A percentile compares a stretch with the other conserved stretches of the same genome.
Conservation (phyloP, 257 asterid species). For the Solanum appendiculatum region DNA sequence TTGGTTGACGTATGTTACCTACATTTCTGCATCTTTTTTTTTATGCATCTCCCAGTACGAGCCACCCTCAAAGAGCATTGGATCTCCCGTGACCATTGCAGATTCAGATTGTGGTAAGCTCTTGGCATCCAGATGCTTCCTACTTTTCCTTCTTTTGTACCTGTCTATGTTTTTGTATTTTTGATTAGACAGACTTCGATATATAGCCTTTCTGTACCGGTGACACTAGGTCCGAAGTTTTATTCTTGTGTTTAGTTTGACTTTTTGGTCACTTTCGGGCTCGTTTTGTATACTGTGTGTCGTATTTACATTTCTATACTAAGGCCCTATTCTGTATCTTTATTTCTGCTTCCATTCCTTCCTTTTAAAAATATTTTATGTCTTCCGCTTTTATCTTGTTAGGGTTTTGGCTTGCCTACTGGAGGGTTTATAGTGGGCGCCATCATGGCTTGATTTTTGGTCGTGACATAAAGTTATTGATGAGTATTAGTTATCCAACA, state of each 20-base stretch:
- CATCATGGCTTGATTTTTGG: too few relatives aligned
- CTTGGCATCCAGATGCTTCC: neutral
- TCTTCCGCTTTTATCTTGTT: too few relatives aligned
- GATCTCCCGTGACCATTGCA: neutral
- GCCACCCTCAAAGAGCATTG: neutral
- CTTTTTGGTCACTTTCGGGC: too few relatives aligned
- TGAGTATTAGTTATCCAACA: too few relatives aligned
- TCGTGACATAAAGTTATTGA: too few relatives aligned
- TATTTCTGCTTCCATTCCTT: too few relatives aligned
- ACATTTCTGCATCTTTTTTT: neutral
- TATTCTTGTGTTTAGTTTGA: neutral
- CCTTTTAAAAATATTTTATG: too few relatives aligned
- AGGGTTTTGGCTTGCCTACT: too few relatives aligned
- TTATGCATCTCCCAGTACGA: neutral
- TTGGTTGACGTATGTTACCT: neutral
- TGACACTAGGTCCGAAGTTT: neutral
- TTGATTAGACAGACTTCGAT: neutral
- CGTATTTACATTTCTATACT: neutral
- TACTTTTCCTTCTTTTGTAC: neutral
- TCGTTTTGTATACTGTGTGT: too few relatives aligned
- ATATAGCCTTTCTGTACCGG: neutral
- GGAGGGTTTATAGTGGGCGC: too few relatives aligned
- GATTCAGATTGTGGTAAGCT: neutral
- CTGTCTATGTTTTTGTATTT: too few relatives aligned
- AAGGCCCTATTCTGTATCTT: too few relatives aligned